phyloP scores from a whole-genome alignment of 805 yeast species.

The Yarrowia sp. region DNA sequence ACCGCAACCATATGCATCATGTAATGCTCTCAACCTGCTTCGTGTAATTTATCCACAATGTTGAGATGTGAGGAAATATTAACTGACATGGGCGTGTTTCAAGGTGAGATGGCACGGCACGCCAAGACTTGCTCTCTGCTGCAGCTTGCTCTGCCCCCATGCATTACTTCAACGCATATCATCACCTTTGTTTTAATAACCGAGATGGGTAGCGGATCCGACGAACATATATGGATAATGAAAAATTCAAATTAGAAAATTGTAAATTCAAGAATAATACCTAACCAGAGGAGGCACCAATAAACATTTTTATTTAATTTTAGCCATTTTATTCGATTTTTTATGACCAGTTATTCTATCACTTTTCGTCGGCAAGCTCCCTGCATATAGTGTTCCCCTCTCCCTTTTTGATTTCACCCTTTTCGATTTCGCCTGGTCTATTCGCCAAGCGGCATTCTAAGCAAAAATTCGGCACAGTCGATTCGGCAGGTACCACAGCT shows the following conservation, averaged over 20 bases:
- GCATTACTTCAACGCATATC: background rate
- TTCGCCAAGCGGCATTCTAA: background rate
- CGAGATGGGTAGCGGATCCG: constrained; percentile 1
- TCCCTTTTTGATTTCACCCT: background rate
- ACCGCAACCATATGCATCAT: background rate
- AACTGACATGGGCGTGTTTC: background rate
- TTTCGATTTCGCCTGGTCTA: background rate
- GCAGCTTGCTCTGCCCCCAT: constrained; percentile 20
- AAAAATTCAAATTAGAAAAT: background rate
- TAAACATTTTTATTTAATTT: too few species aligned
- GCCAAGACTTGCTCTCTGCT: constrained; percentile 9
- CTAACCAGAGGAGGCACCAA: too few species aligned
- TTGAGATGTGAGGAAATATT: background rate
- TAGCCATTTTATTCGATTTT: background rate
- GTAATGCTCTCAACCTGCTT: background rate
- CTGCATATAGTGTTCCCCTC: background rate
- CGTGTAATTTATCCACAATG: background rate
- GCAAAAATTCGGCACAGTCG: background rate
- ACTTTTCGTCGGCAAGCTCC: background rate
- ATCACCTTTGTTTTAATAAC: background rate
- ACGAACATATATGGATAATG: too few species aligned
- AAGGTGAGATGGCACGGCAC: constrained; percentile 13
- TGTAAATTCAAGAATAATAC: background rate
- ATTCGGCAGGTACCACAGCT: background rate
- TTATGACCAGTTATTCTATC: too few species aligned